Evolutionary conservation across 2,329 filamentous ascomycete species (phyloP).

Genomic region (Penicillium sp.): DNA sequence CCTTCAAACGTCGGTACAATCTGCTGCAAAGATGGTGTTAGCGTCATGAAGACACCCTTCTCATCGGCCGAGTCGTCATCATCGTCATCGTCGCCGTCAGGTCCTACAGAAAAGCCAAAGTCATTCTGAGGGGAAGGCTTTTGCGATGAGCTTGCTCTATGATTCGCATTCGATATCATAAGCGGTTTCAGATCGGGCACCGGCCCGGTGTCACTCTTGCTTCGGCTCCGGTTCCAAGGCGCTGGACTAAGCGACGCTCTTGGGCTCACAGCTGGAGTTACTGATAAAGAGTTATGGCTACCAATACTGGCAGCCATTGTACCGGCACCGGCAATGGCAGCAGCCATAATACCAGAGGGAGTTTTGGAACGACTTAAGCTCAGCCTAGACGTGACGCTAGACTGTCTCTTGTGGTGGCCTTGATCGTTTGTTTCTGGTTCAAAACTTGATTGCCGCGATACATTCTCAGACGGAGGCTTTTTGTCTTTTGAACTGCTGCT

Average conservation of each 20-base stretch:
- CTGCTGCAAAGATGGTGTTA: slow-evolving; percentile 59
- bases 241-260: slow-evolving; percentile 44
- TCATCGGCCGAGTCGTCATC: slow-evolving; percentile 57
- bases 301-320: slow-evolving; percentile 42
- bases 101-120: not conserved
- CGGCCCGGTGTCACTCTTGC: slow-evolving; percentile 51
- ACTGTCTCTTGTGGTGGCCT: slow-evolving; percentile 26
- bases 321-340: slow-evolving; percentile 40
- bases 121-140: not conserved
- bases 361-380: slow-evolving; percentile 38
- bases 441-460: slow-evolving; percentile 25
- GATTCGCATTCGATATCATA: not conserved
- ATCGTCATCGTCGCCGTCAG: slow-evolving; percentile 51
- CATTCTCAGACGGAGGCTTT: slow-evolving; percentile 23
- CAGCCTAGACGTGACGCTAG: slow-evolving; percentile 24
- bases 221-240: slow-evolving; percentile 49
- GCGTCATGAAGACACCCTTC: slow-evolving; percentile 58
- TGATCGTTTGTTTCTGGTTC: slow-evolving; percentile 22
- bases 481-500: slow-evolving; percentile 47
- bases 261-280: slow-evolving; percentile 35
- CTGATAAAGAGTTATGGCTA: slow-evolving; percentile 55
- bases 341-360: slow-evolving; percentile 40
- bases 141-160: not conserved
- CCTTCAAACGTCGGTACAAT: slow-evolving; percentile 71
- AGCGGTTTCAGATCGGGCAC: slow-evolving; percentile 37